Base-by-base conservation (phyloP, 2,329 filamentous ascomycete species). In the Colletotrichum costaricense region DNA sequence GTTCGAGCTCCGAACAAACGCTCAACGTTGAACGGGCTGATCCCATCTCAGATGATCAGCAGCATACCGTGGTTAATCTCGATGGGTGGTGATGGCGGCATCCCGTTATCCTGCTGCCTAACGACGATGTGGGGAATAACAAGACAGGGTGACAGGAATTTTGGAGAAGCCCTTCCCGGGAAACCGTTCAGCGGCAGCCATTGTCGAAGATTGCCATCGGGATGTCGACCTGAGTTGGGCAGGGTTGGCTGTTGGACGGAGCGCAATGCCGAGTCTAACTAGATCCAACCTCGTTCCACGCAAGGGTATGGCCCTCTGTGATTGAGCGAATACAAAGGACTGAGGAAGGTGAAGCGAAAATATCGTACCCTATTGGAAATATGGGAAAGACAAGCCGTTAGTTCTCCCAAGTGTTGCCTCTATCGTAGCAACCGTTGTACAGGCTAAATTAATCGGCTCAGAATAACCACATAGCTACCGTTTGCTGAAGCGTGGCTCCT, bases 201-300 rank as follows among this genome's bases (percentile, higher is more conserved):
- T 16, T 69, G 70, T 72, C 66, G 66, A 63, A 64, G 57, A 63
- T 64, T 60, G 59, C 28, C 38, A 68, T 69, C 35, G 7, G 28
- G 52, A 22, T 57, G 38, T 72, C 58, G 65, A 54, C 54, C 30
- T 46, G n/a, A 54, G 64, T 58, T 33, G n/a, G 33, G 46, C 56
- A 72, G 67, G 67, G 67, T 42, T 72, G 33, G 46, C 70, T 70
- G 70, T 67, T 73, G 66, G 59, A 73, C 71, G 71, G 71, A 72
- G 71, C 71, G 67, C 46, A 73, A 72, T 73, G 71, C 71, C 71
- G 71, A 73, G 67, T 62, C 71, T 73, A 73, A 72, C 71, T 72
- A 63, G 56, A 73, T 72, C 28, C 30, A 66, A 58, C 49, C 54
- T 65, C 26, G 66, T 49, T 35, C 24, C 30, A 33, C 35, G 49